Base-by-base conservation (phyloP, 441 rosid species). In the Brassica balearica region DNA sequence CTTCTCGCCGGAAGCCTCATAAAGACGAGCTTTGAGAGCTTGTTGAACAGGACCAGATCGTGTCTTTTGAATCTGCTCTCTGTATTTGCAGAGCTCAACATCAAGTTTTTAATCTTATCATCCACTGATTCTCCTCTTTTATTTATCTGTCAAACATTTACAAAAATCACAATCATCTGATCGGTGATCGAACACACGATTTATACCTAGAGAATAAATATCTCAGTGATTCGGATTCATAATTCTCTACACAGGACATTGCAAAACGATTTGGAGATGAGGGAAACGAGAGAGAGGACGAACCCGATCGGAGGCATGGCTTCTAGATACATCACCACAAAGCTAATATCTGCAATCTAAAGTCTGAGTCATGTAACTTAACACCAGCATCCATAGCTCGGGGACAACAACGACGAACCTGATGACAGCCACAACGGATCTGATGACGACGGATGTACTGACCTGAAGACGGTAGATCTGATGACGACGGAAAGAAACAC, bases 261-360 rank as follows among this genome's bases (percentile, higher is more conserved):
- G 34, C 34, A 29, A 5, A 29, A 29, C 6, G 34, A 29, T 29
- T 29, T 29, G 34, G 34, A 29, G 34, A 29, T 29, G 34, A 29
- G 34, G 34, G 34, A 29, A 29, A 5, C 5, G 6, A 29, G 34
- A 29, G 34, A 29, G 34, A 29, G 34, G 34, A 29, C 6, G 34
- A 29, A 29, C 99, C 97, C 94, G 86, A 66, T 90, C 96, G 78
- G 99, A 89, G 63, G 98, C 92, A 74, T 92, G 34, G 6, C 34
- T 29, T 29, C 34, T 29, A 29, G 34, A 29, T 29, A 29, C 34
- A 29, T 29, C 34, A 29, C 34, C 34, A 29, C 34, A 29, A 29
- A 29, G 34, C 34, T 29, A 4, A 29, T 29, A 29, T 29, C 34
- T 29, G 34, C 34, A 5, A 29, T 29, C 34, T 29, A 29, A 29